Base-by-base conservation (phyloP, 805 yeast genomes). In the Wickerhamiella occidentalis region DNA sequence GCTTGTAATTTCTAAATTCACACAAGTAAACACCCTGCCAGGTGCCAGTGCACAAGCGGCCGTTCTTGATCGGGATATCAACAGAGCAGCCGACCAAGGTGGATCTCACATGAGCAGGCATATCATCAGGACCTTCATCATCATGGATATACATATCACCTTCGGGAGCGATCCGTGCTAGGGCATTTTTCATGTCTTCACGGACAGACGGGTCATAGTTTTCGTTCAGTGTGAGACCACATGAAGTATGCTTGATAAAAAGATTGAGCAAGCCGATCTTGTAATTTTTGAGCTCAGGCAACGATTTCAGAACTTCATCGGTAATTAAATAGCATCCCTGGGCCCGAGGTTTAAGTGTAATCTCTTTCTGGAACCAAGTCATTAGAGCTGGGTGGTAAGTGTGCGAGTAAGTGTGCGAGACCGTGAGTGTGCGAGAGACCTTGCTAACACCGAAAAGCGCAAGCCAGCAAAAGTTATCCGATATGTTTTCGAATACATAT, bases 1-100 rank as follows among this genome's bases (percentile, higher is more conserved):
- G 90, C 56, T 68, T 65, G 62, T 76, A 73, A 42, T 70, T 69
- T 57, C 94, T 72, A 64, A 85, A 84, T 61, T 84, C 94, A 58
- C 83, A 69, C 45, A 81, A 68, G 71, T 82, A 84, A 38, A 85
- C 73, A 0, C 92, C 94, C 61, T 84, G 94, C 94, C 94, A 85
- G 0, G 92, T 84, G 1, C 94, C 94, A 0, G 80, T 71, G 1
- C 79, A 80, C 49, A 84, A 65, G 29, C 69, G 61, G 1, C 94
- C 94, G 57, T 82, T 75, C 19, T 71, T 61, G 45, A 84, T 82
- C 1, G 94, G 94, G 40, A 84, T 76, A 3, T 76, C 69, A 23
- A 84, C 65, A 3, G 77, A 70, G 6, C 77, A 80, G 17, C 94
- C 92, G 8, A 80, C 72, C 44, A 76, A 47, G 1, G 61, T 51